Conservation (phyloP, 2,329 filamentous ascomycete genomes). For the Hypoxylon sp. region DNA sequence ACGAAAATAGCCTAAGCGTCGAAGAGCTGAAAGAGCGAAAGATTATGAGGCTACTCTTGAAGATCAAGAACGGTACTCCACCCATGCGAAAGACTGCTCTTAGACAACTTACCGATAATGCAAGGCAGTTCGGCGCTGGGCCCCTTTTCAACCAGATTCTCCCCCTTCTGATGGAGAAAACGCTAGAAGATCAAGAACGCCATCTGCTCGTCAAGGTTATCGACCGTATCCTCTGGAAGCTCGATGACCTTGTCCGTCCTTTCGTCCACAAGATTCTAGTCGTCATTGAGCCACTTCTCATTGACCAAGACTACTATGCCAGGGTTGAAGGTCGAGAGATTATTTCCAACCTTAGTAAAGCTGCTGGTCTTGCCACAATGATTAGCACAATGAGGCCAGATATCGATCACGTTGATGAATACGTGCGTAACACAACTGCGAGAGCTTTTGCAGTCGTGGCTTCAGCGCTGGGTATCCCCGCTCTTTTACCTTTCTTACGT, state of each 20-base stretch:
- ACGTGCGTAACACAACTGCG: slow-evolving; percentile 97
- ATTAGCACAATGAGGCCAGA: slow-evolving; percentile 99
- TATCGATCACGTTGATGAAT: slow-evolving; percentile 98
- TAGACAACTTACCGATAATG: slow-evolving; percentile 97
- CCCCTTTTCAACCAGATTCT: slow-evolving; percentile 98
- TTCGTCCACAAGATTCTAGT: slow-evolving; percentile 99
- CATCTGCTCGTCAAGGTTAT: slow-evolving; percentile 99
- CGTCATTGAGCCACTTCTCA: slow-evolving; percentile 98
- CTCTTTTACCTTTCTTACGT: slow-evolving; percentile 92
- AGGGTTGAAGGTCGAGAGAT: slow-evolving; percentile 98
- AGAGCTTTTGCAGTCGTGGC: slow-evolving; percentile 97
- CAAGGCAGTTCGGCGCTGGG: slow-evolving; percentile 93
- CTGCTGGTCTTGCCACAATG: slow-evolving; percentile 97
- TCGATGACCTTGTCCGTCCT: slow-evolving; percentile 94
- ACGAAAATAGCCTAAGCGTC: slow-evolving; percentile 91
- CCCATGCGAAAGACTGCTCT: slow-evolving; percentile 99
- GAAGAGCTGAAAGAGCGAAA: slow-evolving; percentile 98
- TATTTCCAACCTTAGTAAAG: slow-evolving; percentile 97
- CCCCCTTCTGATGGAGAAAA: slow-evolving; percentile 97
- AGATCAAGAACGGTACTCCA: slow-evolving; percentile 99
- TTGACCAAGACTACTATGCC: slow-evolving; percentile 99
- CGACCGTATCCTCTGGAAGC: slow-evolving; percentile 97
- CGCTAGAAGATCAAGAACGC: slow-evolving; percentile 95
- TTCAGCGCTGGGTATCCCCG: slow-evolving; percentile 94
- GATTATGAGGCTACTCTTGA: slow-evolving; percentile 96